Evolutionary conservation across 441 rosid species (phyloP).

Genomic region (Raphanus hybrid): DNA sequence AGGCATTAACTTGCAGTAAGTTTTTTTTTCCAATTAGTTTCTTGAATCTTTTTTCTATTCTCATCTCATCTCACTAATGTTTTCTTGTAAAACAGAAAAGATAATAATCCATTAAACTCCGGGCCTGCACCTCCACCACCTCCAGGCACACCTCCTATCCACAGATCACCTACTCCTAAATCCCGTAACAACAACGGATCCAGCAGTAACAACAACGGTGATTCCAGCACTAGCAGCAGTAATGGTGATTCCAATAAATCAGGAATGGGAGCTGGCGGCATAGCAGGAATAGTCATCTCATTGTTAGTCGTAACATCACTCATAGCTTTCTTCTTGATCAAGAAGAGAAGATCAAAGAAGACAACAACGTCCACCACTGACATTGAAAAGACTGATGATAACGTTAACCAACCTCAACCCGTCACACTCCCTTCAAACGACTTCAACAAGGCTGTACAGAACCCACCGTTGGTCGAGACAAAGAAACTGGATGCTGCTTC

Average conservation of each 20-base stretch:
- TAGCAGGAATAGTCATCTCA: slow-evolving; percentile 90
- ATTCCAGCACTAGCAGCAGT: slow-evolving; percentile 32
- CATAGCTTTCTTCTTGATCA: slow-evolving; percentile 73
- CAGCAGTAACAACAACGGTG: slow-evolving; percentile 32
- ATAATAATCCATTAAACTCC: slow-evolving; percentile 74
- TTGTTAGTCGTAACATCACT: slow-evolving; percentile 73
- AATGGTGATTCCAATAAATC: slow-evolving; percentile 52
- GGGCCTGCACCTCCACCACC: slow-evolving; percentile 98
- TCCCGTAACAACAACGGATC: slow-evolving; percentile 48
- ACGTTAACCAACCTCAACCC: slow-evolving; percentile 64
- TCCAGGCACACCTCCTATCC: slow-evolving; percentile 87
- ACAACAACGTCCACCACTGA: slow-evolving; percentile 67
- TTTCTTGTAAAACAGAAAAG: slow-evolving; percentile 60
- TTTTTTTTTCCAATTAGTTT: neutral
- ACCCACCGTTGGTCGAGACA: slow-evolving; percentile 56
- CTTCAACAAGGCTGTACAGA: slow-evolving; percentile 53
- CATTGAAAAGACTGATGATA: slow-evolving; percentile 69
- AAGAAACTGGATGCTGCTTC: slow-evolving; percentile 67
- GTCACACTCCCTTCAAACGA: slow-evolving; percentile 70
- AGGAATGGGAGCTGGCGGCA: slow-evolving; percentile 87
- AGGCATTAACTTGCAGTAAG: slow-evolving; percentile 82
- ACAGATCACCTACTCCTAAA: slow-evolving; percentile 52
- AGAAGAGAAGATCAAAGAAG: slow-evolving; percentile 60
- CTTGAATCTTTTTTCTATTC: neutral
- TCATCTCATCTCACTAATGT: neutral